A percentile compares a stretch with the other conserved stretches of the same genome.
Conservation (phyloP, 2,329 filamentous ascomycete species). For the Venturia oleaginea region DNA sequence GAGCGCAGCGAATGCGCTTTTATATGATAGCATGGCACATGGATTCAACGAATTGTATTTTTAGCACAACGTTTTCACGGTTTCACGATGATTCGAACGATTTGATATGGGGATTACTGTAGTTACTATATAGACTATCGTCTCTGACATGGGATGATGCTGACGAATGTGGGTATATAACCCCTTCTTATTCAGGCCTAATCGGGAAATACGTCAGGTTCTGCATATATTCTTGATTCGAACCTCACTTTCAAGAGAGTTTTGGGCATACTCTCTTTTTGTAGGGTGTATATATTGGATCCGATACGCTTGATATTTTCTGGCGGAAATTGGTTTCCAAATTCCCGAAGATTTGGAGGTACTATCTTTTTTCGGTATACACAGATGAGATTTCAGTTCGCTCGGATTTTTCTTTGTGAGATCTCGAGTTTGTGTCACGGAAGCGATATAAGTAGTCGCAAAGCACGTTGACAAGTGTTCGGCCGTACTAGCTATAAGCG, state of each 20-base stretch:
- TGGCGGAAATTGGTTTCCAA: neutral
- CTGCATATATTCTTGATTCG: neutral
- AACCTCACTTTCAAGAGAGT: too few relatives aligned
- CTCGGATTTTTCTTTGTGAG: too few relatives aligned
- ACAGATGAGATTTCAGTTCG: too few relatives aligned
- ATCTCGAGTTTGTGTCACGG: too few relatives aligned
- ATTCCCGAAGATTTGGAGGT: neutral
- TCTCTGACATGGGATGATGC: neutral
- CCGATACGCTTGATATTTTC: neutral
- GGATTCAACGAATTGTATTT: neutral
- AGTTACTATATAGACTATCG: neutral
- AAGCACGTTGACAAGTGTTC: too few relatives aligned
- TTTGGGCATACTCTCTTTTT: neutral
- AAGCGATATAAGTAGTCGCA: too few relatives aligned
- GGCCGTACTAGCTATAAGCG: too few relatives aligned
- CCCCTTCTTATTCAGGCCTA: neutral
- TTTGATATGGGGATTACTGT: neutral
- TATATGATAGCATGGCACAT: neutral
- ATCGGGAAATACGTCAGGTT: neutral
- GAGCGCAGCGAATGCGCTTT: constrained; percentile 6
- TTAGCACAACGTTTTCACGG: neutral
- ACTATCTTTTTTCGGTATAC: neutral
- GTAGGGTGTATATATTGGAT: neutral
- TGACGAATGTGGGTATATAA: neutral
- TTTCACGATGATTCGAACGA: neutral